A percentile compares a stretch with the other conserved stretches of the same genome.
Evolutionary conservation across 2,329 filamentous ascomycete species (phyloP).

Genomic region (Teratosphaeria zuluensis): DNA sequence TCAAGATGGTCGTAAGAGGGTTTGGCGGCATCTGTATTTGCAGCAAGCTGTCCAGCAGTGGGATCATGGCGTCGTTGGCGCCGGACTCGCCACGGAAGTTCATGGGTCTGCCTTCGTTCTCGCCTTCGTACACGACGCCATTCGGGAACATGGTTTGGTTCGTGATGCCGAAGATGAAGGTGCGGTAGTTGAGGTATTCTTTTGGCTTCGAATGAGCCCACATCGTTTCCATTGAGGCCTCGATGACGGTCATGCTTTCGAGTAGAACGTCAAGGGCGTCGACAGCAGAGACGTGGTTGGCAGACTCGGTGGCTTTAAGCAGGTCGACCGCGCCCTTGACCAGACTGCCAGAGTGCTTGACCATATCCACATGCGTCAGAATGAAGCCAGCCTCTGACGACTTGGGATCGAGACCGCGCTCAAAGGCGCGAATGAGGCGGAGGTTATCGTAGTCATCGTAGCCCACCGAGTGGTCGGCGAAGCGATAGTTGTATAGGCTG

Average conservation of each 20-base stretch:
- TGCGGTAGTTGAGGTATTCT: conserved; percentile 82
- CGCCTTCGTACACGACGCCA: conserved; percentile 81
- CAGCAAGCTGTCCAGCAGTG: conserved; percentile 78
- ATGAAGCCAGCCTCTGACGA: conserved; percentile 94
- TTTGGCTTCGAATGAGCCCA: conserved; percentile 78
- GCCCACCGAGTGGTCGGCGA: conserved; percentile 47
- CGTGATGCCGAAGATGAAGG: conserved; percentile 95
- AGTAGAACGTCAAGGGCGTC: conserved; percentile 20
- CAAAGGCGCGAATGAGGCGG: conserved; percentile 81
- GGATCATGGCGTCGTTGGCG: conserved; percentile 86
- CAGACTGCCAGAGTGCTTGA: conserved; percentile 69
- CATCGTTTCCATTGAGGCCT: conserved; percentile 49
- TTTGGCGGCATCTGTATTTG: conserved; percentile 82
- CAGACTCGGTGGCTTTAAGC: conserved; percentile 41
- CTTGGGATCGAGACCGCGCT: conserved; percentile 72
- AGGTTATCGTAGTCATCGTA: conserved; percentile 51
- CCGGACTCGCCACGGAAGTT: conserved; percentile 87
- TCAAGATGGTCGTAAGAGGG: conserved; percentile 76
- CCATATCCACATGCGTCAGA: conserved; percentile 94
- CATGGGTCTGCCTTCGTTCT: conserved; percentile 58
- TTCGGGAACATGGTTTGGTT: conserved; percentile 89
- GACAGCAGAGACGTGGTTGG: conserved; percentile 8
- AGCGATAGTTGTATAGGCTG: conserved; percentile 53
- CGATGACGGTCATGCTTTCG: conserved; percentile 23
- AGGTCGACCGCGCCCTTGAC: conserved; percentile 62